Conservation (phyloP, 768 basidiomycete species). For the Macrolepiota dolichaula region DNA sequence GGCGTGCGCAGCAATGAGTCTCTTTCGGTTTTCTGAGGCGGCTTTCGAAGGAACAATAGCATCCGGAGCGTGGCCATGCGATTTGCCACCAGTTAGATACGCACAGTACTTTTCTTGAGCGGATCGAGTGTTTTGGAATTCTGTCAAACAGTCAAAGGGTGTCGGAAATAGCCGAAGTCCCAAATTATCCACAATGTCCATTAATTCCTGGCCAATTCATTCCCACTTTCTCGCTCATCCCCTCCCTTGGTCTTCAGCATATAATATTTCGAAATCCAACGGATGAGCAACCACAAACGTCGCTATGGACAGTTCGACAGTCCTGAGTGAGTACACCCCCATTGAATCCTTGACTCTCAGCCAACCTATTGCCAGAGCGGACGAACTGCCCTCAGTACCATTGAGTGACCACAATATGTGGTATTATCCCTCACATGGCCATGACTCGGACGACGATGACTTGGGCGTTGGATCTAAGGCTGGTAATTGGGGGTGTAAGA, state of each 20-base stretch:
- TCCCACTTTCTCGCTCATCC: not conserved
- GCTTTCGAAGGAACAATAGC: conserved; percentile 43
- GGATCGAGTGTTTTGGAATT: not conserved
- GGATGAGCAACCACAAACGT: conserved; percentile 4
- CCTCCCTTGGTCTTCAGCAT: not conserved
- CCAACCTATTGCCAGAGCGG: not conserved
- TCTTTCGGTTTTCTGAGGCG: conserved; percentile 48
- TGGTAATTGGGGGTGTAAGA: conserved; percentile 88
- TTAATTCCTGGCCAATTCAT: not conserved
- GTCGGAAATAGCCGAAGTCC: conserved; percentile 19
- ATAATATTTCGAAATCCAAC: not conserved
- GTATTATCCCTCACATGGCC: conserved; percentile 82
- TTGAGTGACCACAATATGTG: conserved; percentile 73
- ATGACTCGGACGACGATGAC: conserved; percentile 63
- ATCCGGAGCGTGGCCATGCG: conserved; percentile 50
- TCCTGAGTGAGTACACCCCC: conserved; percentile 2
- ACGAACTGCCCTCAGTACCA: conserved; percentile 24
- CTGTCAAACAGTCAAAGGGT: not conserved
- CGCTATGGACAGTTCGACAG: conserved; percentile 5
- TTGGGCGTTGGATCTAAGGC: conserved; percentile 39
- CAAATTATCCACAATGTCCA: not conserved
- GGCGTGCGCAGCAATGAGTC: conserved; percentile 46
- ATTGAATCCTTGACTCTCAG: not conserved
- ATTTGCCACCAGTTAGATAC: conserved; percentile 34
- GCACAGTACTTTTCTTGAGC: conserved; percentile 28